Base-by-base conservation (phyloP, 495 filamentous ascomycete species). In the Hypoxylon perforatum region DNA sequence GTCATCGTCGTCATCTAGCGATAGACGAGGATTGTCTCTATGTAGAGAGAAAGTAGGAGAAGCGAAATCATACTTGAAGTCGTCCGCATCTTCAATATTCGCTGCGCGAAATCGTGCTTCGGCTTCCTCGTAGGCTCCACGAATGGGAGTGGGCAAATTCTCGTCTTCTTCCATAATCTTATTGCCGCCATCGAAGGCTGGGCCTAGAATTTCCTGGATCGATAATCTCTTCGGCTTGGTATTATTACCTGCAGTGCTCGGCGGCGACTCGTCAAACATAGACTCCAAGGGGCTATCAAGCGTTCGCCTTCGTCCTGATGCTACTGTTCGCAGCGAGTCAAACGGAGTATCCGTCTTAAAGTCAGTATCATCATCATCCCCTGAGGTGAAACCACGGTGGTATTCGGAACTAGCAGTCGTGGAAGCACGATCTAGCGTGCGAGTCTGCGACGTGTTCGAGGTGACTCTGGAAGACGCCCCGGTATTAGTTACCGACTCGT, bases 301-400 rank as follows among this genome's bases (percentile, higher is more conserved):
- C n/a, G 79, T 78, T 53, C 79, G 75, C 60, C 80, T 69, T 21
- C 84, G 80, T 45, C 79, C 87, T 6, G 93, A 96, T 21, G 88
- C 87, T 49, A 89, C 86, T 8, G 94, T 97, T 57, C 93, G 89
- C 63, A 95, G 80, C 14, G 94, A 97, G 75, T 98, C 95, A 78
- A 92, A 98, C 46, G 93, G 87, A 5, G 91, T 94, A 67, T 97
- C 95, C 67, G 91, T 97, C 77, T 91, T 86, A 57, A 91, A 88
- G 69, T 96, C 93, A 3, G 87, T 88, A 56, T 96, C 93, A 53
- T 96, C 92, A 63, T 96, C 94, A 52, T 94, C 93, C 4, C 88
- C 87, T 1, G 88, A 93, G 10, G 84, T 83, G 58, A 92, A 89
- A 15, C 88, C 88, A 54, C 90, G 88, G 41, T 86, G 86, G 65